Evolutionary conservation across 257 asterid genomes (phyloP).

Genomic region (Solanum pimpinellifolium): DNA sequence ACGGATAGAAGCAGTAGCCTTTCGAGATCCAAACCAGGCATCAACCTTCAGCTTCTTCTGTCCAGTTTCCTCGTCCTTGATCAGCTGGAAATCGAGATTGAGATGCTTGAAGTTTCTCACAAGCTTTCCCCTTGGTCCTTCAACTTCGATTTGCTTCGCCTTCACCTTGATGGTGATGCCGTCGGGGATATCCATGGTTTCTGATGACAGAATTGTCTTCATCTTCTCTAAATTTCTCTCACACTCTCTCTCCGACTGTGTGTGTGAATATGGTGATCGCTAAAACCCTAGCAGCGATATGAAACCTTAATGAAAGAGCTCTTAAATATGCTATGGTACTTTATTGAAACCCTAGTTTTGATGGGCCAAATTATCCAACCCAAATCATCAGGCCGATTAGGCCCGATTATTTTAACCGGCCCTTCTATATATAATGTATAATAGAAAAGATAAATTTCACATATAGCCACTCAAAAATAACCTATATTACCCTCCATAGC

Average conservation of each 20-base stretch:
- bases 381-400: background rate
- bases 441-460: too few relatives aligned
- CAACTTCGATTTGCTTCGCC: background rate
- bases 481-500: too few relatives aligned
- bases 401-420: background rate
- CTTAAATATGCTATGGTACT: background rate
- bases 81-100: background rate
- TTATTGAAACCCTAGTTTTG: background rate
- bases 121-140: background rate
- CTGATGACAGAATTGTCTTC: background rate
- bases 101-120: background rate
- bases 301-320: background rate
- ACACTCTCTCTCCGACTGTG: background rate
- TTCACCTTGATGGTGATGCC: background rate
- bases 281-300: constrained; percentile 1
- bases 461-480: too few relatives aligned
- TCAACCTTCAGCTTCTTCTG: background rate
- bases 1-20: background rate
- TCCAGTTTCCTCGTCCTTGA: background rate
- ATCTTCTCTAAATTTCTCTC: background rate
- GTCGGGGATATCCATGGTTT: background rate
- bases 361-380: background rate
- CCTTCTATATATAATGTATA: too few relatives aligned
- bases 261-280: background rate
- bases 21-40: background rate